Percentiles rank a stretch among this genome's conserved stretches.
These are phyloP conservation scores for Monosporascus sp. DNA, from an alignment of 2,329 filamentous ascomycete genomes.

Conservation along the genomic window DNA sequence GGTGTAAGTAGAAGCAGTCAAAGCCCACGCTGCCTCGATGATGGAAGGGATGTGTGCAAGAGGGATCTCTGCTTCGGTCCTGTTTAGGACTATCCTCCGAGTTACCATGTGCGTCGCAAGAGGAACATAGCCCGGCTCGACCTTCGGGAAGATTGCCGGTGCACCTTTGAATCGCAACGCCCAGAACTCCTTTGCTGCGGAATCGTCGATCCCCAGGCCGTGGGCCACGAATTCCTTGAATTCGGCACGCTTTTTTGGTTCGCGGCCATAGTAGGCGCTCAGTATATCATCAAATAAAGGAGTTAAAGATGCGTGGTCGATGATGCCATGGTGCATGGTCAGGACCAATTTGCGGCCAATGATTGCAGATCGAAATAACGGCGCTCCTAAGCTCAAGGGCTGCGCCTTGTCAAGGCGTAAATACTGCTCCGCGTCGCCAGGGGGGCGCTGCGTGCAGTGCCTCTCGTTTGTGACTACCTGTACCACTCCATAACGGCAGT, in stretches of 20 bases:
- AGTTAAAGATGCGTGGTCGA: conserved; percentile 1
- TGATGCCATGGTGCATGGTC: conserved; percentile 8
- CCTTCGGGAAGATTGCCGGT: conserved; percentile 7
- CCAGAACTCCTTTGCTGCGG: conserved; percentile 9
- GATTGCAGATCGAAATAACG: conserved; percentile 2
- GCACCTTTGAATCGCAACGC: conserved; percentile 5
- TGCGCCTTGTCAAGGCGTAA: neutral
- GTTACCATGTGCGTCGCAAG: neutral
- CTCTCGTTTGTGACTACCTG: conserved; percentile 8
- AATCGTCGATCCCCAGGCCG: conserved; percentile 3
- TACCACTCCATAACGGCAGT: conserved; percentile 3
- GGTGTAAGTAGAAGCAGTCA: conserved; percentile 8
- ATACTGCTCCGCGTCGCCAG: neutral
- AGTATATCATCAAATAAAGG: conserved; percentile 3
- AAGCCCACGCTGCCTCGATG: conserved; percentile 10
- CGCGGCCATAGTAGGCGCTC: conserved; percentile 2
- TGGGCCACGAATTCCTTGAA: conserved; percentile 7
- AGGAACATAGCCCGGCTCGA: neutral
- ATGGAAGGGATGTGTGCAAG: conserved; percentile 5
- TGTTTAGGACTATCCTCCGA: conserved; percentile 1
- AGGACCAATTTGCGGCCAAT: conserved; percentile 6
- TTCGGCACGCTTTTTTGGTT: neutral
- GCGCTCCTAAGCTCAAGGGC: neutral
- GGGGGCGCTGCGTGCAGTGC: conserved; percentile 1
- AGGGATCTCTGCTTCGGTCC: neutral